Evolutionary conservation across 306 rosid species (phyloP).

Genomic region (Pterocarpus macrocarpus): DNA sequence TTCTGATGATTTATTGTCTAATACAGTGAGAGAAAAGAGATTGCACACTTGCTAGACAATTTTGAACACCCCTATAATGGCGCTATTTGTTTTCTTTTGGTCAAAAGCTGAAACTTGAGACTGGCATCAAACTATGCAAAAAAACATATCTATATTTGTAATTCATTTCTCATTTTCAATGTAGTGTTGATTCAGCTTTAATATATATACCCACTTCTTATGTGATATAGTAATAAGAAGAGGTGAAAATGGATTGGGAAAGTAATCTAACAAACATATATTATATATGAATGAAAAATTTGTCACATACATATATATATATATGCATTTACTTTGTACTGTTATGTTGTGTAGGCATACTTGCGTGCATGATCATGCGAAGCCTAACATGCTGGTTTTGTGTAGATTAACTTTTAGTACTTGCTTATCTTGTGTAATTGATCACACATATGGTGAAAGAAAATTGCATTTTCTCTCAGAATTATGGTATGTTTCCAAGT

Average conservation of each 20-base stretch:
- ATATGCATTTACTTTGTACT: too few species aligned
- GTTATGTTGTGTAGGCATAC: not conserved
- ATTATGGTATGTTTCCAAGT: not conserved
- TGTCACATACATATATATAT: too few species aligned
- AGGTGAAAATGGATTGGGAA: too few species aligned
- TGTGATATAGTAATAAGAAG: too few species aligned
- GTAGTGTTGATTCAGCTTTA: not conserved
- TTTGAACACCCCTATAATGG: constrained; percentile 15
- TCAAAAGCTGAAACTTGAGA: constrained; percentile 32
- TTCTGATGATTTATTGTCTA: constrained; percentile 2
- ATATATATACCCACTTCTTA: not conserved
- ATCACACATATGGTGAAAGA: constrained; percentile 12
- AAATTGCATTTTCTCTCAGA: not conserved
- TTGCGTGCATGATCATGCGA: constrained; percentile 20
- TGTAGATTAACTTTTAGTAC: not conserved
- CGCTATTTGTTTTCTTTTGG: constrained; percentile 40
- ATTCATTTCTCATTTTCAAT: not conserved
- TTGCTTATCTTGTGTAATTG: not conserved
- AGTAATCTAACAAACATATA: too few species aligned
- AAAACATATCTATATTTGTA: not conserved
- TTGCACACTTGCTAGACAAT: constrained; percentile 21
- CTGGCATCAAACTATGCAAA: constrained; percentile 15
- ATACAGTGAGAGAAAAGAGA: constrained; percentile 40
- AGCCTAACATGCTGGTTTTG: not conserved
- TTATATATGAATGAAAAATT: too few species aligned